Evolutionary conservation across 1,139 yeast species (phyloP), one percentile per base, ranked within the genome.

Genomic region (Saccharomyces hybrid): DNA sequence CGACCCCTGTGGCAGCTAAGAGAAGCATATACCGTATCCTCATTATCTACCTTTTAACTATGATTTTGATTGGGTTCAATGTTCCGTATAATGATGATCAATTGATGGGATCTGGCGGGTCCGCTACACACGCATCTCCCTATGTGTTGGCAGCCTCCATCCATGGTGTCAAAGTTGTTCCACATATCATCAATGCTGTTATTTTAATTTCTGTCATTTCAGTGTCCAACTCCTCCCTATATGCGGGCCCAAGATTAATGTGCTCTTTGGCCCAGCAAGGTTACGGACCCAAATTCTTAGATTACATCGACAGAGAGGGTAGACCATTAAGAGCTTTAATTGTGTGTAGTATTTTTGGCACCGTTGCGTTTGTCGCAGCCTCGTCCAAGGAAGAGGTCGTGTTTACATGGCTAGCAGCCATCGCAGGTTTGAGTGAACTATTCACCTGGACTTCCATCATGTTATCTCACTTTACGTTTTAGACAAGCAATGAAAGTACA

Each of bases 391-490:
- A 86, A 69, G 81, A 78, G 56, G 78, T 75, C 21, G 86, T 88
- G 14, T 89, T 89, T 71, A 76, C 75, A 61, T 89, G 97, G 96
- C 75, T 89, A 65, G 75, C 88, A 68, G 86, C 96, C 26, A 74
- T 89, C 48, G 85, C 95, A 19, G 96, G 96, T 64, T 80, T 89
- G 60, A 84, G 95, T 29, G 82, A 93, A 14, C 75, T 89, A 58
- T 86, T 88, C 72, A 86, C 95, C 4, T 89, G 96, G 95, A 82
- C 84, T 49, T 82, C 91, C 19, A 86, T 89, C 63, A 82, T 85
- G 66, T 67, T 85, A 55, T 82, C 88, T 63, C 95, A 84, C n/a
- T 62, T 75, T 89, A 56, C 79, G 95, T 68, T 87, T 88, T 74
- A 82, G 96, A 74, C 71, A 76, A 53, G 96, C 95, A 1, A 76